These are phyloP conservation scores for Penicillium capsulatum DNA, from an alignment of 2,329 filamentous ascomycete genomes.

Conservation along the genomic window DNA sequence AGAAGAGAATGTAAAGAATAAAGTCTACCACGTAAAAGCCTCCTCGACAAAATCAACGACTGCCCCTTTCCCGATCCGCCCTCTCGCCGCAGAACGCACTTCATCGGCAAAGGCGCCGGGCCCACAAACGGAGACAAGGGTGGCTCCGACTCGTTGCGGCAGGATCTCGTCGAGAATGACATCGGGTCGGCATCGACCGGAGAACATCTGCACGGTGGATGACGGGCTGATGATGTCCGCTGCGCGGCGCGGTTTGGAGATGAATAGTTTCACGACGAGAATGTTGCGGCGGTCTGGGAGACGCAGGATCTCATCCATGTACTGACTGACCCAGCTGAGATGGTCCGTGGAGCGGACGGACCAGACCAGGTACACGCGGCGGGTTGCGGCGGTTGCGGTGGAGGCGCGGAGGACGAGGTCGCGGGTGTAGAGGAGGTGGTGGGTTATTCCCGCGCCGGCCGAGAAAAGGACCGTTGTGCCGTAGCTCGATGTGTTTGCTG, in stretches of 20 bases:
- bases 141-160: constrained; percentile 53
- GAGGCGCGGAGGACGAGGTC: constrained; percentile 53
- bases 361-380: constrained; percentile 60
- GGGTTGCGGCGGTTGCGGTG: constrained; percentile 53
- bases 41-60: constrained; percentile 62
- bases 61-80: constrained; percentile 49
- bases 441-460: constrained; percentile 63
- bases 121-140: constrained; percentile 60
- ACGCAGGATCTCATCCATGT: constrained; percentile 62
- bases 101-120: constrained; percentile 61
- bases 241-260: constrained; percentile 55
- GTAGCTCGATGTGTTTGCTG: constrained; percentile 55
- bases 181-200: constrained; percentile 54
- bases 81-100: constrained; percentile 53
- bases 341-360: constrained; percentile 57
- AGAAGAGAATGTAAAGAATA: not conserved
- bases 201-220: constrained; percentile 58
- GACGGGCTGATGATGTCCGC: constrained; percentile 55
- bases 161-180: constrained; percentile 57
- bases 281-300: constrained; percentile 57
- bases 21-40: constrained; percentile 57
- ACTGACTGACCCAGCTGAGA: constrained; percentile 60
- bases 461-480: constrained; percentile 64
- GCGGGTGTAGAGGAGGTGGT: constrained; percentile 59
- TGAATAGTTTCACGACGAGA: constrained; percentile 58